These are phyloP conservation scores for Sherardia arvensis DNA, from an alignment of 257 asterid species.

Conservation along the genomic window DNA sequence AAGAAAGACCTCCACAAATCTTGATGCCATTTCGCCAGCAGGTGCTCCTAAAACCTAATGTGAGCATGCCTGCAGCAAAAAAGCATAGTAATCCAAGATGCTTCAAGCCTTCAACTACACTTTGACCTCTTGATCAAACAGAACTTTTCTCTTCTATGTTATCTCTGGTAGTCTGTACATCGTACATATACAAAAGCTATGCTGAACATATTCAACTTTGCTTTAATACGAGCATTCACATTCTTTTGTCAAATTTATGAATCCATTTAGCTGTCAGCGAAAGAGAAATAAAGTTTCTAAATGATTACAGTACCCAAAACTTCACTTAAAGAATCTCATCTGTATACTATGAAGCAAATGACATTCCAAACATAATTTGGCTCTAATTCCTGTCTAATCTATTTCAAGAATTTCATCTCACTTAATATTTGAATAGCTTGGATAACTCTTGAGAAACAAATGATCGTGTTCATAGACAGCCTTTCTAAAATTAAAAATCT, in stretches of 20 bases:
- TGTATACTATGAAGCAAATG: no score
- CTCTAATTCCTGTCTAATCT: background rate
- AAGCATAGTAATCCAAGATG: background rate
- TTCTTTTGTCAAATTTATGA: background rate
- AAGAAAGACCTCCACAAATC: background rate
- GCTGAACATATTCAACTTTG: background rate
- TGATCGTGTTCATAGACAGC: background rate
- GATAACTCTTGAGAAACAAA: background rate
- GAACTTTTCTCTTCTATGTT: background rate
- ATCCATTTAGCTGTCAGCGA: background rate
- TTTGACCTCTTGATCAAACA: background rate
- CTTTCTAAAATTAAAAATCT: no score
- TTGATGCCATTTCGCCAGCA: background rate
- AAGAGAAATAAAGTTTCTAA: background rate
- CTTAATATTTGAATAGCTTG: background rate
- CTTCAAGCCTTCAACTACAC: background rate
- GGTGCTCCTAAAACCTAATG: background rate
- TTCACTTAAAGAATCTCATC: background rate
- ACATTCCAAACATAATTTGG: background rate
- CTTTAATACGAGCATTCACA: background rate
- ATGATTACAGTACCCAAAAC: background rate
- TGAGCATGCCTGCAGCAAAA: no score
- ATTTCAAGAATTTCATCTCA: background rate
- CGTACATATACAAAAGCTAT: background rate
- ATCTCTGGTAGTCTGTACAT: background rate